These are phyloP conservation scores for Borovskyia barvae DNA, from an alignment of 208 protist genomes.

Conservation along the genomic window DNA sequence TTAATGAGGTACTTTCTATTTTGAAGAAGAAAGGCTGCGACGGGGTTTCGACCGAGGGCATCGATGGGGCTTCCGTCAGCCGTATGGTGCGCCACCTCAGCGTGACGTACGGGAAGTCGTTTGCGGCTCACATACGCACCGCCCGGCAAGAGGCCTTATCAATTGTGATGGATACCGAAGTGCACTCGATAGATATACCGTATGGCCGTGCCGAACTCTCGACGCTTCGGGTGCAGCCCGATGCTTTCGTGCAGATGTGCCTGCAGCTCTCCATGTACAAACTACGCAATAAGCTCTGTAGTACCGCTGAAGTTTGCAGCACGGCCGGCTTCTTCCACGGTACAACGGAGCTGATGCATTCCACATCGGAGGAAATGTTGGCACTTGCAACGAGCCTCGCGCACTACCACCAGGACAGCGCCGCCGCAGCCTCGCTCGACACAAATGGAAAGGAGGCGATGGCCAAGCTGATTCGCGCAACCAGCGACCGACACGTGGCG, in stretches of 20 bases:
- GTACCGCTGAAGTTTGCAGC: slow-evolving; percentile 64
- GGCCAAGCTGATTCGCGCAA: slow-evolving; percentile 43
- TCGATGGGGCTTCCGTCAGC: slow-evolving; percentile 30
- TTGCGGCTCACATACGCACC: slow-evolving; percentile 73
- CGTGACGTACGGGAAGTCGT: slow-evolving; percentile 83
- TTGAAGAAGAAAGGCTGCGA: slow-evolving; percentile 7
- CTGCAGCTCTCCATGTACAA: slow-evolving; percentile 84
- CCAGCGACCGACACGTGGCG: slow-evolving; percentile 47
- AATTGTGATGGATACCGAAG: slow-evolving; percentile 62
- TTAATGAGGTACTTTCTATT: slow-evolving; percentile 63
- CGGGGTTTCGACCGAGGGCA: slow-evolving; percentile 17
- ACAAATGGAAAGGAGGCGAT: slow-evolving; percentile 35
- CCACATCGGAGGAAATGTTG: slow-evolving; percentile 61
- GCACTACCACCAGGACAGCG: slow-evolving; percentile 19
- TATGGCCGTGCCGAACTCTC: slow-evolving; percentile 48
- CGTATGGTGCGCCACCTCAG: slow-evolving; percentile 52
- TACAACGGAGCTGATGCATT: slow-evolving; percentile 76
- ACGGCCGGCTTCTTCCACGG: slow-evolving; percentile 83
- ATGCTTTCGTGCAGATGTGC: slow-evolving; percentile 87
- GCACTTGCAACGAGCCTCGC: slow-evolving; percentile 50
- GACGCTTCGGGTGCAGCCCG: slow-evolving; percentile 42
- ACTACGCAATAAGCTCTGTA: slow-evolving; percentile 63
- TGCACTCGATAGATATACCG: slow-evolving; percentile 53
- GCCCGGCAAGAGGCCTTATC: slow-evolving; percentile 63
- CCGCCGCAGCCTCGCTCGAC: slow-evolving; percentile 10